A percentile compares a stretch with the other conserved stretches of the same genome.
phyloP scores from a whole-genome alignment of 164 flowering plant species.

The Euptelea pleiosperma region DNA sequence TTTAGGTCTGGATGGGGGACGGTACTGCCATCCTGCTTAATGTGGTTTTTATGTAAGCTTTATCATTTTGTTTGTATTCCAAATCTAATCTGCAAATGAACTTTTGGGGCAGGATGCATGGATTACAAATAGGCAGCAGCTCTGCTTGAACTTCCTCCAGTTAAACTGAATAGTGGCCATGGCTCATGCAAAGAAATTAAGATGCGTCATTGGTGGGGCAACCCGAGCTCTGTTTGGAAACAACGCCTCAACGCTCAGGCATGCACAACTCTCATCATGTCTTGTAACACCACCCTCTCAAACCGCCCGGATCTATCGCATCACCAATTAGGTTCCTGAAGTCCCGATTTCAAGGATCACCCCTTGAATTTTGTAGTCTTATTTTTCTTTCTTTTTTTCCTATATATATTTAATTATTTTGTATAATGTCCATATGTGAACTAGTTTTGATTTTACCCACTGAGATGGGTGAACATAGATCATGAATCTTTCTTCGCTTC shows the following conservation, averaged over 20 bases:
- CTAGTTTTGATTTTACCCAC: too few species aligned
- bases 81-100: neutral
- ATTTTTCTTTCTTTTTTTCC: too few species aligned
- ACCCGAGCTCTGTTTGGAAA: constrained; percentile 13
- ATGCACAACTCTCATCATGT: constrained; percentile 12
- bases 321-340: constrained; percentile 4
- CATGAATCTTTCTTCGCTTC: too few species aligned
- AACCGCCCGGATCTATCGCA: constrained; percentile 11
- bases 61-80: too few species aligned
- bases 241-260: constrained; percentile 14
- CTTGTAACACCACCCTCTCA: constrained; percentile 10
- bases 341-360: too few species aligned
- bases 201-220: constrained; percentile 17
- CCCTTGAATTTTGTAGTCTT: too few species aligned
- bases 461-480: too few species aligned
- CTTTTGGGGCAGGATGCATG: constrained; percentile 32
- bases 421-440: too few species aligned
- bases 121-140: constrained; percentile 16
- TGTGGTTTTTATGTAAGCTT: too few species aligned
- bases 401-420: too few species aligned
- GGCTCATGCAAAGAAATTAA: constrained; percentile 17
- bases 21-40: too few species aligned
- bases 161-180: constrained; percentile 14
- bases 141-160: constrained; percentile 10
- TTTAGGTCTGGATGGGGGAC: too few species aligned